Percentiles rank a stretch among this genome's conserved stretches.
Conservation (phyloP, 1,284 basidiomycete genomes). For the Boletus semigastroideus region DNA sequence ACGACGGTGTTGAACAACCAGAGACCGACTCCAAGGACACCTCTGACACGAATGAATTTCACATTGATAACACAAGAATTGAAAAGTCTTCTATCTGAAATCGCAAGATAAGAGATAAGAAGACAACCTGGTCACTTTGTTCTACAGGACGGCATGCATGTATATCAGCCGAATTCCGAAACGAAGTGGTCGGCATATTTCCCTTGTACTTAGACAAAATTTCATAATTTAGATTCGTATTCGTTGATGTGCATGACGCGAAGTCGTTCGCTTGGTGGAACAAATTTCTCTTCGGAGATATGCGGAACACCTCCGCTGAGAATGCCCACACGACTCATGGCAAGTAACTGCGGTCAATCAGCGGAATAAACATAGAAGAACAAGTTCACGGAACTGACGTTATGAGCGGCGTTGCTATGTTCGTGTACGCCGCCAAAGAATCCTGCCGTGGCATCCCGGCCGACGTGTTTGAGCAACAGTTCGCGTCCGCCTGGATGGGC, state of each 20-base stretch:
- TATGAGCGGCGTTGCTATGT: slow-evolving; percentile 84
- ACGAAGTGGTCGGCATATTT: not conserved
- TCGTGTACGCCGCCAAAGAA: slow-evolving; percentile 85
- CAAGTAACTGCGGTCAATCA: slow-evolving; percentile 72
- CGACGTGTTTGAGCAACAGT: slow-evolving; percentile 62
- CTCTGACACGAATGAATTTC: too few relatives aligned
- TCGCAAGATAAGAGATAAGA: too few relatives aligned
- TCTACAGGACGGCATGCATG: not conserved
- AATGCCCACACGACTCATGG: slow-evolving; percentile 82
- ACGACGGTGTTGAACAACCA: too few relatives aligned
- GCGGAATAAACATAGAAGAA: too few relatives aligned
- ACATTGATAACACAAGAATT: too few relatives aligned
- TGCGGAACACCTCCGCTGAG: slow-evolving; percentile 75
- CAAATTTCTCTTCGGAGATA: slow-evolving; percentile 35
- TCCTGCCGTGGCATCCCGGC: slow-evolving; percentile 79
- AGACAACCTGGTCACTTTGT: not conserved
- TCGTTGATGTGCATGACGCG: too few relatives aligned
- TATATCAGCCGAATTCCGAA: not conserved
- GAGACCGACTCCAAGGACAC: too few relatives aligned
- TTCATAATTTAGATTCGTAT: too few relatives aligned
- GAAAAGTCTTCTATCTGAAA: too few relatives aligned
- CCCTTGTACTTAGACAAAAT: too few relatives aligned
- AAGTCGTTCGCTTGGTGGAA: slow-evolving; percentile 39
- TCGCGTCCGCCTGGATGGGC: slow-evolving; percentile 83
- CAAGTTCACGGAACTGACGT: slow-evolving; percentile 60